Conservation (phyloP, 1,139 yeast genomes). For the Hemisphaericaspora xylofermentans region DNA sequence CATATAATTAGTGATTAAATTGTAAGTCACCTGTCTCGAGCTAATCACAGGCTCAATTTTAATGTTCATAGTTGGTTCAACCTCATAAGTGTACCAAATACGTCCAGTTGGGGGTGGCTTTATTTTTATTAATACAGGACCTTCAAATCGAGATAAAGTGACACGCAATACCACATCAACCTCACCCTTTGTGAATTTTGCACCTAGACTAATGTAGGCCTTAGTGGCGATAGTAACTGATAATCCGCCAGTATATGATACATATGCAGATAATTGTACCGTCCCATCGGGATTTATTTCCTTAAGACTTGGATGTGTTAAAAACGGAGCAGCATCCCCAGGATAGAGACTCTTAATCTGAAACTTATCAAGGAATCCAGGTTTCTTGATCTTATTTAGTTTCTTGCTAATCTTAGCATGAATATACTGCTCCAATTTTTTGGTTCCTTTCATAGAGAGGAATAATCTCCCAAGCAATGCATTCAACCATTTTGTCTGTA, state of each 20-base stretch:
- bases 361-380: constrained; percentile 84
- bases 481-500: constrained; percentile 87
- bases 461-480: constrained; percentile 83
- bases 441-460: constrained; percentile 71
- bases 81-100: constrained; percentile 85
- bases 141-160: constrained; percentile 65
- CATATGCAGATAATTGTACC: constrained; percentile 57
- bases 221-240: constrained; percentile 79
- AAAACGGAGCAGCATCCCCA: constrained; percentile 78
- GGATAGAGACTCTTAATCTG: constrained; percentile 69
- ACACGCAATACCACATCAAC: constrained; percentile 76
- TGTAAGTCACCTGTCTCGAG: constrained; percentile 74
- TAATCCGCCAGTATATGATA: constrained; percentile 71
- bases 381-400: constrained; percentile 74
- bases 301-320: constrained; percentile 69
- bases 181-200: constrained; percentile 74
- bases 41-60: constrained; percentile 87
- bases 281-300: constrained; percentile 83
- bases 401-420: constrained; percentile 65
- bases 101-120: constrained; percentile 92
- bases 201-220: constrained; percentile 68
- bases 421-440: constrained; percentile 56
- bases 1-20: constrained; percentile 75
- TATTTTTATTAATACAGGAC: constrained; percentile 65
- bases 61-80: constrained; percentile 72